Evolutionary conservation across 139 green algal genomes (phyloP).

Genomic region (Nannochloris sp.): DNA sequence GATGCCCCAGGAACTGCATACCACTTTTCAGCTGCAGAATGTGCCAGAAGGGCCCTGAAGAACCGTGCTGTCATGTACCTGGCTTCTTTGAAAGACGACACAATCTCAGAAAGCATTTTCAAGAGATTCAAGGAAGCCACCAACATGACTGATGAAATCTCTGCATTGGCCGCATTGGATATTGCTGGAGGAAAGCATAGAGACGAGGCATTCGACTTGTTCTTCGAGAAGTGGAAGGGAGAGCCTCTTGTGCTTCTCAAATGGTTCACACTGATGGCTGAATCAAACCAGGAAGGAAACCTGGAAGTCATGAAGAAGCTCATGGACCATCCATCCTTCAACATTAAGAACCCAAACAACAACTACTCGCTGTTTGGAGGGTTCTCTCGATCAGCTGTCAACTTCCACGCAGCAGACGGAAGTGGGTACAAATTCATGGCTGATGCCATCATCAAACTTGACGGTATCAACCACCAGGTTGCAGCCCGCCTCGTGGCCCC

Average conservation of each 20-base stretch:
- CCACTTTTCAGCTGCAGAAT: constrained; percentile 46
- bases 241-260: constrained; percentile 89
- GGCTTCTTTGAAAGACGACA: constrained; percentile 51
- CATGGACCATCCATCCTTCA: constrained; percentile 74
- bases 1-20: constrained; percentile 41
- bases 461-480: constrained; percentile 84
- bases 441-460: constrained; percentile 66
- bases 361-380: constrained; percentile 66
- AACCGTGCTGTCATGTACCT: constrained; percentile 75
- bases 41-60: constrained; percentile 67
- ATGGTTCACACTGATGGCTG: constrained; percentile 76
- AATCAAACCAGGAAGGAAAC: constrained; percentile 69
- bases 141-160: constrained; percentile 97
- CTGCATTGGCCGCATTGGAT: constrained; percentile 62
- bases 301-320: constrained; percentile 57
- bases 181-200: constrained; percentile 24
- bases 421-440: constrained; percentile 88
- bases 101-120: constrained; percentile 48
- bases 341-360: constrained; percentile 92
- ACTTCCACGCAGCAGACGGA: constrained; percentile 94
- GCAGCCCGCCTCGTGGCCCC: constrained; percentile 67
- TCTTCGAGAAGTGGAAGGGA: constrained; percentile 76
- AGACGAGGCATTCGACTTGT: constrained; percentile 49
- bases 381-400: constrained; percentile 68
- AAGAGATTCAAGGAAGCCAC: constrained; percentile 53